Evolutionary conservation across 768 basidiomycete species (phyloP).

Genomic region (Termitomyces sp.): DNA sequence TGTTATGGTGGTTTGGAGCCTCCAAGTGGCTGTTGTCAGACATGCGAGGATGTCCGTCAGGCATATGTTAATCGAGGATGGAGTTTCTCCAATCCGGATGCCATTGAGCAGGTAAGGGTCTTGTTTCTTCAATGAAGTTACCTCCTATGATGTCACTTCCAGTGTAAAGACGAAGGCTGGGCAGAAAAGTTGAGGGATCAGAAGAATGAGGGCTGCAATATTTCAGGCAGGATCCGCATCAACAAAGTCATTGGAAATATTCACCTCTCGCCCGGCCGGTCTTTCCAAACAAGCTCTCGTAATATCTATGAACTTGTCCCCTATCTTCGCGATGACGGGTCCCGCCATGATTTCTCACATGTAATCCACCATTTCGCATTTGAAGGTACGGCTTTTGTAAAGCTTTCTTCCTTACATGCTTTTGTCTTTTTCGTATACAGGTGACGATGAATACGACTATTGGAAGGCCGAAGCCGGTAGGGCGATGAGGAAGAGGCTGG

Average conservation of each 20-base stretch:
- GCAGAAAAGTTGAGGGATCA: conserved; percentile 90
- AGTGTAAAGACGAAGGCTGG: conserved; percentile 96
- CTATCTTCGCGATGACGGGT: conserved; percentile 83
- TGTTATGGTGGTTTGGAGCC: conserved; percentile 88
- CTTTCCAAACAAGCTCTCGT: conserved; percentile 83
- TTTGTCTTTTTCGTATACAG: conserved; percentile 21
- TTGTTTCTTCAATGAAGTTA: background rate
- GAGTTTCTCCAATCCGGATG: conserved; percentile 89
- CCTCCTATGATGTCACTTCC: background rate
- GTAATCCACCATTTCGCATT: conserved; percentile 78
- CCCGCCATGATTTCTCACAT: conserved; percentile 93
- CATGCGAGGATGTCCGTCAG: conserved; percentile 90
- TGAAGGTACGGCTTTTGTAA: conserved; percentile 32
- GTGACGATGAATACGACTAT: conserved; percentile 76
- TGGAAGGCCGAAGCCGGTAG: conserved; percentile 55
- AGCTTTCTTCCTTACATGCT: background rate
- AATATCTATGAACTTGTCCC: conserved; percentile 89
- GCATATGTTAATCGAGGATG: conserved; percentile 90
- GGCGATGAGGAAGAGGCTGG: conserved; percentile 66
- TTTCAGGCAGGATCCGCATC: conserved; percentile 85
- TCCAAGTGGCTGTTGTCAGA: conserved; percentile 84
- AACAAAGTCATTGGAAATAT: conserved; percentile 98
- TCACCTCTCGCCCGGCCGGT: conserved; percentile 89
- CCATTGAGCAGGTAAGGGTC: conserved; percentile 79
- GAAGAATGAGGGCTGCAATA: conserved; percentile 90